A percentile compares a stretch with the other conserved stretches of the same genome.
Conservation (phyloP, 257 asterid species). For the Plantago major region DNA sequence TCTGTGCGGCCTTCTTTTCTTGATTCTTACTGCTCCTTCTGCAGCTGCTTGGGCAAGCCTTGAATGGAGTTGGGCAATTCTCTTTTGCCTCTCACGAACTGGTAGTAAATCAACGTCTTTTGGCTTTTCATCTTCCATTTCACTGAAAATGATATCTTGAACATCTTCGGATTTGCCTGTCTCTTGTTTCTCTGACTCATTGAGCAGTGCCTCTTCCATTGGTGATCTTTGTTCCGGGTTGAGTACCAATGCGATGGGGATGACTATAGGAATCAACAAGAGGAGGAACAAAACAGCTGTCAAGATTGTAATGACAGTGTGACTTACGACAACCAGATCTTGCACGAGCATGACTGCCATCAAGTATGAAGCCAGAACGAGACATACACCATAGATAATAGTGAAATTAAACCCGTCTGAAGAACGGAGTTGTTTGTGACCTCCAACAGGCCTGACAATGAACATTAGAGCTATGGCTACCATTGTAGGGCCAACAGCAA, state of each 20-base stretch:
- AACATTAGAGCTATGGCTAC: slow-evolving; percentile 54
- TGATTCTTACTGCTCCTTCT: slow-evolving; percentile 60
- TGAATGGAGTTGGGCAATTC: slow-evolving; percentile 47
- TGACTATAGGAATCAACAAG: slow-evolving; percentile 40
- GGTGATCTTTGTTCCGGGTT: slow-evolving; percentile 25
- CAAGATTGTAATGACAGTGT: slow-evolving; percentile 28
- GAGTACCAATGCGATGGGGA: slow-evolving; percentile 35
- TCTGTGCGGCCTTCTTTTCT: slow-evolving; percentile 51
- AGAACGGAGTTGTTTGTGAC: slow-evolving; percentile 50
- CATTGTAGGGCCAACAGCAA: slow-evolving; percentile 64
- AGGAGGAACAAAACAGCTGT: slow-evolving; percentile 34
- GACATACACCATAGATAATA: slow-evolving; percentile 39
- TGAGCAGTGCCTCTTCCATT: slow-evolving; percentile 38
- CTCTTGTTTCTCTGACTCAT: slow-evolving; percentile 35
- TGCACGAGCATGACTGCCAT: slow-evolving; percentile 62
- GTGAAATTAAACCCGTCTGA: slow-evolving; percentile 46
- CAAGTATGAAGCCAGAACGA: slow-evolving; percentile 49
- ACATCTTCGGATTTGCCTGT: slow-evolving; percentile 26
- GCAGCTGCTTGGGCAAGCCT: slow-evolving; percentile 66
- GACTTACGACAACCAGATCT: slow-evolving; percentile 41
- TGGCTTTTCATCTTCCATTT: slow-evolving; percentile 50
- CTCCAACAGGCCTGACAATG: slow-evolving; percentile 50
- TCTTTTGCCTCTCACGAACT: slow-evolving; percentile 49
- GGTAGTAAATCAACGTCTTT: slow-evolving; percentile 49
- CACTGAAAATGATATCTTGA: slow-evolving; percentile 55